Evolutionary conservation across 331 rosid genomes (phyloP).

Genomic region (Arachis monticola): DNA sequence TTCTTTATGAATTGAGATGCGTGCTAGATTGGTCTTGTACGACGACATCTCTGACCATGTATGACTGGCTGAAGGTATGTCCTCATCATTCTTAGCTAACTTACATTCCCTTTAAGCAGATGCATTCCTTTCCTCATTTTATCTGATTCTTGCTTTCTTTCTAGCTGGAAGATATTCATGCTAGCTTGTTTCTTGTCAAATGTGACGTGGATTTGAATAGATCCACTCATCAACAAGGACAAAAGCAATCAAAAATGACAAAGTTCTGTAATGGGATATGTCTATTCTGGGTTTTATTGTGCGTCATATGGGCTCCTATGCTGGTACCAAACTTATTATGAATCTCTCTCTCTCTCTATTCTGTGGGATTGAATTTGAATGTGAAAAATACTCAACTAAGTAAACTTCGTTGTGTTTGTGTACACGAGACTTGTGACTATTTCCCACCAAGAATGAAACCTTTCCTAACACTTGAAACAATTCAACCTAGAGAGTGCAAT

Average conservation of each 20-base stretch:
- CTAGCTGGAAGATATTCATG: conserved; percentile 94
- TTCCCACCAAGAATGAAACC: too few relatives aligned
- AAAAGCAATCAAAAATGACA: conserved; percentile 78
- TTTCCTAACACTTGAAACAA: too few relatives aligned
- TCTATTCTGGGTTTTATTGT: conserved; percentile 72
- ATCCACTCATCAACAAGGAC: conserved; percentile 83
- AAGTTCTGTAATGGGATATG: conserved; percentile 95
- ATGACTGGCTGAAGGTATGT: conserved; percentile 95
- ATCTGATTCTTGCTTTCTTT: conserved; percentile 32
- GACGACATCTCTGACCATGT: conserved; percentile 90
- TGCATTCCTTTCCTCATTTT: conserved; percentile 22
- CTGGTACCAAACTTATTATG: conserved; percentile 58
- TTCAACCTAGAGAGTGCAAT: too few relatives aligned
- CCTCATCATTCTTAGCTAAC: conserved; percentile 20
- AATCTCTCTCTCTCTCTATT: conserved; percentile 23
- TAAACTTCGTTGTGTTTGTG: neutral
- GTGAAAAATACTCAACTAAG: conserved; percentile 15
- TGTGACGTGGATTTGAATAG: conserved; percentile 81
- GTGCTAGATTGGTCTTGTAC: conserved; percentile 99
- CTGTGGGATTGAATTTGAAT: conserved; percentile 20
- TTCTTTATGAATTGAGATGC: conserved; percentile 91
- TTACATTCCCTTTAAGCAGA: conserved; percentile 13
- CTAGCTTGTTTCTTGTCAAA: conserved; percentile 95
- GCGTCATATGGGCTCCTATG: conserved; percentile 99
- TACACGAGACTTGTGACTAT: too few relatives aligned